phyloP scores from a whole-genome alignment of 805 yeast genomes.

The Saturnispora hagleri region DNA sequence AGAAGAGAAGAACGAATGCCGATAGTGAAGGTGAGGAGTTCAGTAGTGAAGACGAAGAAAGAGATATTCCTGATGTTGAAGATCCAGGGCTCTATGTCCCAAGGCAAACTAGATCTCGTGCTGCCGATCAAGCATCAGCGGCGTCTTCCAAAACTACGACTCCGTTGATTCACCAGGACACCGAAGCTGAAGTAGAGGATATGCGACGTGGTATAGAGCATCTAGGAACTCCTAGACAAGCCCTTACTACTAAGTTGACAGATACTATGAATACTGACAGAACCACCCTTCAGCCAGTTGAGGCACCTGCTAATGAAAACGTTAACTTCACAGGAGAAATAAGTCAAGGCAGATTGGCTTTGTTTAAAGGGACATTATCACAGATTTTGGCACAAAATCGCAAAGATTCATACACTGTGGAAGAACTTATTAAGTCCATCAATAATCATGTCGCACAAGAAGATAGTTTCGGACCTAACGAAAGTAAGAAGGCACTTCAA shows the following conservation, averaged over 20 bases:
- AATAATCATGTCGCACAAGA: constrained; percentile 31
- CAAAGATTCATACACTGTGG: constrained; percentile 28
- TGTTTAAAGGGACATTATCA: constrained; percentile 39
- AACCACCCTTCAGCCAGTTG: constrained; percentile 15
- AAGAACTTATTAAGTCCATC: constrained; percentile 17
- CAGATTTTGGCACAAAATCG: constrained; percentile 31
- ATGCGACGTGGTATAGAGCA: constrained; percentile 20
- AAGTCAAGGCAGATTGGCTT: constrained; percentile 41
- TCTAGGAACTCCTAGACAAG: constrained; percentile 8
- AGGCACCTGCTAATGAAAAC: constrained; percentile 10
- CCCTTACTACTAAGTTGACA: background rate
- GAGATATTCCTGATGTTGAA: constrained; percentile 10
- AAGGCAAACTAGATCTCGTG: constrained; percentile 12
- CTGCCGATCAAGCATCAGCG: background rate
- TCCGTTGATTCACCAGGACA: constrained; percentile 20
- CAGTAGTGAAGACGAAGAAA: constrained; percentile 15
- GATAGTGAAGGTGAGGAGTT: constrained; percentile 9
- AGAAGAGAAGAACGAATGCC: constrained; percentile 26
- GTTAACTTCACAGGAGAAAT: constrained; percentile 28
- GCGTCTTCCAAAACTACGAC: background rate
- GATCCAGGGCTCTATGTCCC: constrained; percentile 8
- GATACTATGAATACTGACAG: constrained; percentile 7
- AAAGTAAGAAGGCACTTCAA: constrained; percentile 35
- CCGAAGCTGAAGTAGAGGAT: constrained; percentile 15
- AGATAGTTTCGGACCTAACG: constrained; percentile 36